A percentile compares a stretch with the other conserved stretches of the same genome.
phyloP scores from a whole-genome alignment of 2,329 filamentous ascomycete species.

The Trichophyton simii region DNA sequence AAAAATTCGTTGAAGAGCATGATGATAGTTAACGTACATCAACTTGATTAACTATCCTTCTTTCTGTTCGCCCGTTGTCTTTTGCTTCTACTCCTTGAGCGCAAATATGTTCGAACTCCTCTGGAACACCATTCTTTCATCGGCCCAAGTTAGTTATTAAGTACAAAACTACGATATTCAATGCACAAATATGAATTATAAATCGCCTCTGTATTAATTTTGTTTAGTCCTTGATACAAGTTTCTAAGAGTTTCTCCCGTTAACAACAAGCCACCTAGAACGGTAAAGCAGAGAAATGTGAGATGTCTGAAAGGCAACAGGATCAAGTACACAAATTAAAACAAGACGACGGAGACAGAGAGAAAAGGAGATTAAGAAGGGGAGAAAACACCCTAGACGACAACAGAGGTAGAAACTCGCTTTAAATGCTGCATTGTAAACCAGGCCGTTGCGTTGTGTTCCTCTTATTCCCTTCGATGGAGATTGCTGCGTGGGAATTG shows the following conservation, averaged over 20 bases:
- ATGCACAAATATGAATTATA: neutral
- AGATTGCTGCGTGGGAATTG: neutral
- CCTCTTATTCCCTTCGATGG: neutral
- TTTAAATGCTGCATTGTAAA: neutral
- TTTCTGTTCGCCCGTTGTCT: neutral
- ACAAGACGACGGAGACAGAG: neutral
- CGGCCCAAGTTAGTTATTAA: too few species aligned
- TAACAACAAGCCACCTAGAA: neutral
- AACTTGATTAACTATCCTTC: neutral
- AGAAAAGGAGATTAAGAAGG: neutral
- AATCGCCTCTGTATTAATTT: constrained; percentile 1
- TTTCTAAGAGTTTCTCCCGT: neutral
- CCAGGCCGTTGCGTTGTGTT: neutral
- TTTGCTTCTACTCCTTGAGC: too few species aligned
- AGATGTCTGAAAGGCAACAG: neutral
- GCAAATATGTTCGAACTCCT: too few species aligned
- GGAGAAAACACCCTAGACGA: neutral
- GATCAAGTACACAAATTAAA: neutral
- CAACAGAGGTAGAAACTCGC: neutral
- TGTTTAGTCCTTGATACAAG: constrained; percentile 1
- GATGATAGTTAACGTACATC: neutral
- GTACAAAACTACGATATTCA: too few species aligned
- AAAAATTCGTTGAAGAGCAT: neutral
- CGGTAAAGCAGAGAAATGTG: neutral
- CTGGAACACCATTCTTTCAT: too few species aligned